Percentiles rank a stretch among this genome's conserved stretches.
Conservation (phyloP, 306 rosid species). For the Quercus mongolica region DNA sequence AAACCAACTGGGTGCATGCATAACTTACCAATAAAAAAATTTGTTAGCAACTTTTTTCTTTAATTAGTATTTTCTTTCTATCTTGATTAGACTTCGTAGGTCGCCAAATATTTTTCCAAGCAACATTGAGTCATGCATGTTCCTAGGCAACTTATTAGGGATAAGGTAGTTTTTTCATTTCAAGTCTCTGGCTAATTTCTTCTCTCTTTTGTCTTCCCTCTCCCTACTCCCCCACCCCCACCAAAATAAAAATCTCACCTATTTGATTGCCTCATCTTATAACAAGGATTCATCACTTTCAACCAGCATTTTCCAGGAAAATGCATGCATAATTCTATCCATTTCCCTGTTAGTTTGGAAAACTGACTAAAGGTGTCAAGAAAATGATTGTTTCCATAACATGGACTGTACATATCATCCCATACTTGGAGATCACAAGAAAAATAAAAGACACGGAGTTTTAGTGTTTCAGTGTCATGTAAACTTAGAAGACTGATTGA, state of each 20-base stretch:
- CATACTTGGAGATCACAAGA: neutral
- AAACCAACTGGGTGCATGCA: too few species aligned
- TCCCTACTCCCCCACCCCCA: too few species aligned
- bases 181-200: neutral
- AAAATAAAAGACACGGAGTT: neutral
- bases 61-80: neutral
- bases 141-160: neutral
- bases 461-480: neutral
- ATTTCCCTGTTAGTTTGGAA: neutral
- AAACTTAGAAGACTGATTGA: neutral
- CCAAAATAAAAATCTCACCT: neutral
- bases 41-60: too few species aligned
- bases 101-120: neutral
- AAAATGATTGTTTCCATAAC: neutral
- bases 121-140: neutral
- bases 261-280: neutral
- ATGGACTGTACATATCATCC: neutral
- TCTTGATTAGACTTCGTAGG: neutral
- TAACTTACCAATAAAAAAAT: too few species aligned
- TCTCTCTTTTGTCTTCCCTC: neutral
- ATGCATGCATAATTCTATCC: neutral
- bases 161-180: neutral
- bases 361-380: neutral
- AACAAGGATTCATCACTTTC: neutral
- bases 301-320: neutral